Evolutionary conservation across 148 eudicot genomes (phyloP), one percentile per base, ranked within the genome.

Genomic region (Rheum nobile): DNA sequence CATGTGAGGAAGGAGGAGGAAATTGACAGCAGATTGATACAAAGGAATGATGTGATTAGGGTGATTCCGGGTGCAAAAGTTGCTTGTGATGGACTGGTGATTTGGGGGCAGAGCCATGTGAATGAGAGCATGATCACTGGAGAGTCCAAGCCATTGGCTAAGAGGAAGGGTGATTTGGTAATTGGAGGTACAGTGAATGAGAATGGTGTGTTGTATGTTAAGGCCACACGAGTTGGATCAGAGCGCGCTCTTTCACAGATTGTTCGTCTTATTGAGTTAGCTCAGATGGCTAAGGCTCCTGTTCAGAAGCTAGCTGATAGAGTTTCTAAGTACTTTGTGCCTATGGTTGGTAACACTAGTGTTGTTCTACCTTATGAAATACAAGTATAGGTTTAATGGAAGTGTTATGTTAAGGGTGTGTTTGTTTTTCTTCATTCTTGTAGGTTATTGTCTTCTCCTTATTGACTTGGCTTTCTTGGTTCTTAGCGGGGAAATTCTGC

Each of bases 201-300:
- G 81, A 95, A 95, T 67, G 97, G 99, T 22, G 97, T 90, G 35
- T 75, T 95, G 59, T 93, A 86, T 74, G 83, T 95, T 72, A 87
- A 85, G 81, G 99, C 91, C 39, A 87, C 96, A 37, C 80, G 86
- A 55, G 86, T 95, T 73, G 99, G 99, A 34, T 90, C 99, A 68
- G 99, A 95, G 78, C 89, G 96, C 73, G 97, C 99, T 48, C 96
- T 95, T 47, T 82, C 99, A 2, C 99, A 92, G 78, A 92, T 95
- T 71, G 96, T 95, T 55, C 85, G 91, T 59, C 87, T 95, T 26
- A 96, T 95, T 55, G 99, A 95, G 83, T 90, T 97, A 37, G 99
- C 99, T 10, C 97, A 95, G 82, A 87, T 95, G 96, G 96, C 96
- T 69, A 95, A 92, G 86, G 99, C 99, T 73, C 99, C 97, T 3